A percentile compares a stretch with the other conserved stretches of the same genome.
Conservation (phyloP, 2,329 filamentous ascomycete species). For the Aphanocladium album region DNA sequence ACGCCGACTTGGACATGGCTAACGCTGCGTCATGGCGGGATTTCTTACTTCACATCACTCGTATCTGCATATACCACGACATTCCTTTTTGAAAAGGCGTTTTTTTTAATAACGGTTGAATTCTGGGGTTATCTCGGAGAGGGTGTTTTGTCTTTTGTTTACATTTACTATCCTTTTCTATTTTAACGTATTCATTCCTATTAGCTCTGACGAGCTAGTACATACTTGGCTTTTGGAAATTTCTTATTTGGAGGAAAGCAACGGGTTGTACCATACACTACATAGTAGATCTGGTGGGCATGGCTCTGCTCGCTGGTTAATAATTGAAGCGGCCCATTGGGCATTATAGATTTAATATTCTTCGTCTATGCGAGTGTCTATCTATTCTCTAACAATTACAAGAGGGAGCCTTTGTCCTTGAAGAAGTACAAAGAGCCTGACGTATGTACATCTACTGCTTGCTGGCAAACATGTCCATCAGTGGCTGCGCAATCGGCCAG, state of each 20-base stretch:
- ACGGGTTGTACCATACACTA: conserved; percentile 1
- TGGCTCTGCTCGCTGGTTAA: not conserved
- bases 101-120: conserved; percentile 3
- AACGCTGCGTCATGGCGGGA: not conserved
- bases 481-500: not conserved
- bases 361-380: not conserved
- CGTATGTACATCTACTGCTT: not conserved
- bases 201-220: not conserved
- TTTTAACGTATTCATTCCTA: not conserved
- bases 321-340: conserved; percentile 5
- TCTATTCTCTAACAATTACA: no score
- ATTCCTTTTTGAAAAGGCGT: conserved; percentile 5
- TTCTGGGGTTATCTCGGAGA: not conserved
- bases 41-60: not conserved
- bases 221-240: not conserved
- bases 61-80: conserved; percentile 2
- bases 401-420: no score
- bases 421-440: not conserved
- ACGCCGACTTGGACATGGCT: no score
- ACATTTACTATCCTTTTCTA: not conserved
- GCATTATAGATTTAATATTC: not conserved
- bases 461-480: not conserved
- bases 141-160: not conserved
- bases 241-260: not conserved
- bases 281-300: not conserved